A percentile compares a stretch with the other conserved stretches of the same genome.
Conservation (phyloP, 2,329 filamentous ascomycete genomes). For the Aspergillus pseudonomiae region DNA sequence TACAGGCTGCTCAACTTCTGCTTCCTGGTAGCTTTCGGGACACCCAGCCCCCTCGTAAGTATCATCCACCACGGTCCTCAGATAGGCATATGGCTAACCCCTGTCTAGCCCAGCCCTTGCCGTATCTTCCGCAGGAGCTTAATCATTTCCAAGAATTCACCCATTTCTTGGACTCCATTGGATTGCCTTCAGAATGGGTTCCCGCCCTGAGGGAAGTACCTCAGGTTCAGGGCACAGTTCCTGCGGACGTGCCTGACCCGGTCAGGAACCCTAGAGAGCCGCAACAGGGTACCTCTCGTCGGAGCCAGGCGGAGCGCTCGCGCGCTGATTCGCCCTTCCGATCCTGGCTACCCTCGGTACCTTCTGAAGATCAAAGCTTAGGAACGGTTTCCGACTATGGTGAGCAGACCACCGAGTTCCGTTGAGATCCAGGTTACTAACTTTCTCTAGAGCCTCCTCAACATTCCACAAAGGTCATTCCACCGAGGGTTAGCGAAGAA, state of each 20-base stretch:
- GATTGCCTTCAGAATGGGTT: conserved; percentile 38
- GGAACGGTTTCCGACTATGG: conserved; percentile 36
- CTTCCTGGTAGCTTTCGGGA: conserved; percentile 34
- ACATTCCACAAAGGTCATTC: conserved; percentile 21
- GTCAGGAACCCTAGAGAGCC: conserved; percentile 23
- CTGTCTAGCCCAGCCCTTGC: conserved; percentile 28
- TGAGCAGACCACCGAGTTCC: conserved; percentile 12
- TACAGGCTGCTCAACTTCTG: conserved; percentile 38
- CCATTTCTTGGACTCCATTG: conserved; percentile 39
- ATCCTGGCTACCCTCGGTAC: conserved; percentile 38
- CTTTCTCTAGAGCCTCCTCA: conserved; percentile 31
- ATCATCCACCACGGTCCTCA: background rate
- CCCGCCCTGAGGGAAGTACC: conserved; percentile 29
- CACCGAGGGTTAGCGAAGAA: conserved; percentile 33
- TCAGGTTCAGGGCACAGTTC: conserved; percentile 28
- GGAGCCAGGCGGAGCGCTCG: conserved; percentile 25
- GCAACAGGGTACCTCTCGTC: conserved; percentile 22
- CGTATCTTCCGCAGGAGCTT: conserved; percentile 36
- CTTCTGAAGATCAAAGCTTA: conserved; percentile 35
- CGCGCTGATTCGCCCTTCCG: conserved; percentile 38
- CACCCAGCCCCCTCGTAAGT: conserved; percentile 18
- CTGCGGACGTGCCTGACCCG: conserved; percentile 28
- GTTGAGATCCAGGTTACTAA: background rate
- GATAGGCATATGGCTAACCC: background rate
- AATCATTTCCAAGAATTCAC: conserved; percentile 42